Base-by-base conservation (phyloP, 768 basidiomycete genomes). In the Tephrocybe sp. region DNA sequence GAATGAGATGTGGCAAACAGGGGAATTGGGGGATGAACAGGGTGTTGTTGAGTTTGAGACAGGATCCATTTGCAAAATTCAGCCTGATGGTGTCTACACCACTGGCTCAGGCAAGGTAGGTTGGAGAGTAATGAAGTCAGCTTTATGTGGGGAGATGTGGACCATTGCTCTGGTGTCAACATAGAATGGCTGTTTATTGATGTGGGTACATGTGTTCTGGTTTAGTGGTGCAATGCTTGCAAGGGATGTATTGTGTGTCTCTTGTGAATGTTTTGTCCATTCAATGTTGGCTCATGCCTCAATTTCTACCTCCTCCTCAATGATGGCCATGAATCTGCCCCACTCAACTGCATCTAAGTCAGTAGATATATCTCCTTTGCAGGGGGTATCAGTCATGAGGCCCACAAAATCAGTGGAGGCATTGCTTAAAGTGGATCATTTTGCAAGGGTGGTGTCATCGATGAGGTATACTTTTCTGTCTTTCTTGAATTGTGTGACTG, bases 151-250 rank as follows among this genome's bases (percentile, higher is more conserved):
- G 2, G 64, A 63, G 11, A 69, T 56, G 32, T 43, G 65, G 0
- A 58, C 33, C 0, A 59, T 56, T 0, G 66, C 62, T 0, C 69
- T 65, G 1, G 64, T 59, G 44, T 69, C 58, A 12, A 67, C 47
- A 64, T 65, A 60, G 50, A 69, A 57, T 0, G 59, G 61, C 15
- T 25, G 43, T 4, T 38, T 23, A 2, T 26, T 15, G 14, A 44
- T 32, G 26, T 1, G 30, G 10, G 18, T 33, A 14, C 53, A 38
- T 42, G 43, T 14, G 49, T 17, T 8, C 23, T 12, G 44, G 33
- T 34, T 9, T 43, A 10, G 33, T n/a, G 10, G 37, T 12, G 20
- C 10, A n/a, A 20, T 39, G 28, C 6, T 30, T 5, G 28, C 28
- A 11, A 30, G 28, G 28, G 28, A 5, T 5, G 28, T 5, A 5